A percentile compares a stretch with the other conserved stretches of the same genome.
These are phyloP conservation scores for Parathielavia appendiculata DNA, from an alignment of 495 filamentous ascomycete species.

Conservation along the genomic window DNA sequence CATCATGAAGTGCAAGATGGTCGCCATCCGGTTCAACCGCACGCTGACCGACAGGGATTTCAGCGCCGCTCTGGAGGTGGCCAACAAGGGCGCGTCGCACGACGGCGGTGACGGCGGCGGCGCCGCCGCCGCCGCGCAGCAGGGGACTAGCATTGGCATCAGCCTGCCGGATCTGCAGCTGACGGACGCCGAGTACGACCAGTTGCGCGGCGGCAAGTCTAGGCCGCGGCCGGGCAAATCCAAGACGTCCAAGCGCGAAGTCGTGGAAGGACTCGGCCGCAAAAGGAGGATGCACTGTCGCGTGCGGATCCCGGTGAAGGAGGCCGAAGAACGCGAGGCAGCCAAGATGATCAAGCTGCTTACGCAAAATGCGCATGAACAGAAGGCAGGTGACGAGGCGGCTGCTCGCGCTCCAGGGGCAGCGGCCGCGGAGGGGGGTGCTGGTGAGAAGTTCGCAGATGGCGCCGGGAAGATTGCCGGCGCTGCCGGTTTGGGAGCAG, in stretches of 20 bases:
- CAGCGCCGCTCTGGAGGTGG: conserved; percentile 34
- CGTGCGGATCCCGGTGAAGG: conserved; percentile 39
- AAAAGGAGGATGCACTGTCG: conserved; percentile 29
- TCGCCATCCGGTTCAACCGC: conserved; percentile 44
- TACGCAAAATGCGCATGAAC: conserved; percentile 7
- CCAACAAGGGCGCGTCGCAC: conserved; percentile 28
- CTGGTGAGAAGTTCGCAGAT: not conserved
- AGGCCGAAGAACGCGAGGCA: conserved; percentile 30
- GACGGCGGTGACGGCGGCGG: conserved; percentile 35
- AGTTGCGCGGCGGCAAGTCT: conserved; percentile 28
- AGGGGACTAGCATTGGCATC: conserved; percentile 42
- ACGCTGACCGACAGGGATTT: conserved; percentile 50
- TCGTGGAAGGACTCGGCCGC: not conserved
- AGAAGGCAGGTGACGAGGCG: too few relatives aligned
- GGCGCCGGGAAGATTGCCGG: not conserved
- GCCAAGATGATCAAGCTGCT: conserved; percentile 32
- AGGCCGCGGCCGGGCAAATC: conserved; percentile 21
- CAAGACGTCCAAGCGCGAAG: conserved; percentile 24
- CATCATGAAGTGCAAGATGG: conserved; percentile 79
- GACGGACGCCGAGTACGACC: conserved; percentile 38
- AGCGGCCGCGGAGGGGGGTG: not conserved
- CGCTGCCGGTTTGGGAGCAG: conserved; percentile 13
- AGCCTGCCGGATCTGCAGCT: conserved; percentile 51
- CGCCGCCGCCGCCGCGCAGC: conserved; percentile 18
- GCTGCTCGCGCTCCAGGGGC: not conserved